Evolutionary conservation across 2,329 filamentous ascomycete genomes (phyloP).

Genomic region (Apiospora koreana): DNA sequence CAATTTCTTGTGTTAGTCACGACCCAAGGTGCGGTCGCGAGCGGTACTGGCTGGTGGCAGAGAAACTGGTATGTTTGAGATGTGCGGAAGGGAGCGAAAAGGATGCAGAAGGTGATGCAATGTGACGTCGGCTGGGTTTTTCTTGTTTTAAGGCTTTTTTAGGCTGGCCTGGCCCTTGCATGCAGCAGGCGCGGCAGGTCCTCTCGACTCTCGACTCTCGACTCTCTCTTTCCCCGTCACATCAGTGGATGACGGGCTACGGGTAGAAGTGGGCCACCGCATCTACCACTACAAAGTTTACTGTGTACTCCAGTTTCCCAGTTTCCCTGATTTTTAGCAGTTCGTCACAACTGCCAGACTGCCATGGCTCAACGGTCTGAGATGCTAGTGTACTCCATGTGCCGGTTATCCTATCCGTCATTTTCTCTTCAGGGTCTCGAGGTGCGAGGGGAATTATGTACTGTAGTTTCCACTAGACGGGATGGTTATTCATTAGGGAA

Average conservation of each 20-base stretch:
- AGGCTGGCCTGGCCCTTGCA: neutral
- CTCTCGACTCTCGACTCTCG: too few relatives aligned
- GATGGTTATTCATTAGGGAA: neutral
- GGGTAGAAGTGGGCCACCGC: neutral
- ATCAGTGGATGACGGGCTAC: constrained; percentile 3
- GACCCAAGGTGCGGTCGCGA: neutral
- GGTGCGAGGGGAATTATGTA: neutral
- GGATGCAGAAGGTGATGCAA: neutral
- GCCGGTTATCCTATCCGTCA: neutral
- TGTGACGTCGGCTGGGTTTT: neutral
- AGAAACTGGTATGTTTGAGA: neutral
- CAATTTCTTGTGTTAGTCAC: neutral
- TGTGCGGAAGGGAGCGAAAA: neutral
- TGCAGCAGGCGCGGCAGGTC: too few relatives aligned
- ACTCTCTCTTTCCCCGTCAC: neutral
- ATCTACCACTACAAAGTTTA: too few relatives aligned
- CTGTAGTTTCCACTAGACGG: too few relatives aligned
- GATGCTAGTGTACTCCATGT: neutral
- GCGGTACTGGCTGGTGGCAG: neutral
- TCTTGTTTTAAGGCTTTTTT: constrained; percentile 2
- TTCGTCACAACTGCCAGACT: neutral
- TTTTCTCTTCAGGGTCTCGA: neutral
- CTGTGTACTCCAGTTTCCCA: neutral
- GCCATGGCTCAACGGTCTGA: neutral
- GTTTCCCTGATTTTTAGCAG: neutral